phyloP scores from a whole-genome alignment of 2,329 filamentous ascomycete genomes.

The Colletotrichum australisinense region DNA sequence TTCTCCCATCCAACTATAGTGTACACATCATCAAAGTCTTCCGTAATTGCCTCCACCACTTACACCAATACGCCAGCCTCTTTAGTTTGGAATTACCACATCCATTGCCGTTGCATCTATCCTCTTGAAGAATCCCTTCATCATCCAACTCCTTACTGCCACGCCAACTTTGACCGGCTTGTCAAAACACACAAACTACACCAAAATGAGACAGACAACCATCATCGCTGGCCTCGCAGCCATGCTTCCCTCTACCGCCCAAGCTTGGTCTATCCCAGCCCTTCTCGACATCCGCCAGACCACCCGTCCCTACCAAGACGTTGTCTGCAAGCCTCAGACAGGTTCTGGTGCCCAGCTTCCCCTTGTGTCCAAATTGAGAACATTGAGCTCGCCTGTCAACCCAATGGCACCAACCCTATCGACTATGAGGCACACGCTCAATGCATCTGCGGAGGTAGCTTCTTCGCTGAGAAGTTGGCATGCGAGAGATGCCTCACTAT shows the following conservation, averaged over 20 bases:
- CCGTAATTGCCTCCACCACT: slow-evolving; percentile 2
- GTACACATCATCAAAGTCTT: not conserved
- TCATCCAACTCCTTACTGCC: not conserved
- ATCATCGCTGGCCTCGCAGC: slow-evolving; percentile 30
- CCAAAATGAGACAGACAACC: slow-evolving; percentile 26
- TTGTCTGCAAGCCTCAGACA: slow-evolving; percentile 34
- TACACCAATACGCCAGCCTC: slow-evolving; percentile 13
- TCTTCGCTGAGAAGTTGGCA: slow-evolving; percentile 55
- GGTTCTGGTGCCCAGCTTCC: slow-evolving; percentile 31
- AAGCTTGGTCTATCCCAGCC: slow-evolving; percentile 16
- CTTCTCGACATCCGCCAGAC: slow-evolving; percentile 36
- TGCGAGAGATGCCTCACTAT: slow-evolving; percentile 54
- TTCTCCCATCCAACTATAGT: slow-evolving; percentile 11
- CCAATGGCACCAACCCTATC: slow-evolving; percentile 42
- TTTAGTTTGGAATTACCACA: not conserved
- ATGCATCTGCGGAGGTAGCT: slow-evolving; percentile 50
- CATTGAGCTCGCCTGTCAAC: slow-evolving; percentile 45
- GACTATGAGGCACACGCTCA: slow-evolving; percentile 38
- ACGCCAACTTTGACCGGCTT: not conserved
- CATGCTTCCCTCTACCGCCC: slow-evolving; percentile 5
- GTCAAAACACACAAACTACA: not conserved
- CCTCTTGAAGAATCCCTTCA: not conserved
- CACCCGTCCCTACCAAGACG: slow-evolving; percentile 25
- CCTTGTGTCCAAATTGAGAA: slow-evolving; percentile 45
- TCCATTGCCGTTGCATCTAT: not conserved